Conservation (phyloP, 2,329 filamentous ascomycete species). For the Colletotrichum navitas region DNA sequence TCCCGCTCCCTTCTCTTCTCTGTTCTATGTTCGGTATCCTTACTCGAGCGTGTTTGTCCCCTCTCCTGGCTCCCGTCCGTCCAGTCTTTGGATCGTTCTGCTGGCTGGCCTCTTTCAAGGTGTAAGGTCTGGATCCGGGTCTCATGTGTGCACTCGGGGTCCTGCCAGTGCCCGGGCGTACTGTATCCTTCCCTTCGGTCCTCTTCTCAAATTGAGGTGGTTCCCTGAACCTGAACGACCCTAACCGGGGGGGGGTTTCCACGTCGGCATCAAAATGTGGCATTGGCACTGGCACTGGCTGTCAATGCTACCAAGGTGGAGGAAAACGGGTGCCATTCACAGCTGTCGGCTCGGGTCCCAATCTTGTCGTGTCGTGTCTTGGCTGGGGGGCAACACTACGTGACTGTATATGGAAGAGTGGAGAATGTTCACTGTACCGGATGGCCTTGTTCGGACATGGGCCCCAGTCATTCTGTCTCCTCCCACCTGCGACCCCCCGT, state of each 20-base stretch:
- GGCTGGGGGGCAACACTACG: conserved; percentile 4
- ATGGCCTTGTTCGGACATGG: conserved; percentile 29
- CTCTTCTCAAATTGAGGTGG: conserved; percentile 27
- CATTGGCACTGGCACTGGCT: conserved; percentile 12
- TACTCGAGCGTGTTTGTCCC: not conserved
- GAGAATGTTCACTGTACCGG: conserved; percentile 22
- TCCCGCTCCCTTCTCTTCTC: conserved; percentile 9
- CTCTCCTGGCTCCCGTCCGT: not conserved
- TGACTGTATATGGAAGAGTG: conserved; percentile 10
- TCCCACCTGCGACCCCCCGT: conserved; percentile 21
- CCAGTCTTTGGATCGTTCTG: conserved; percentile 5
- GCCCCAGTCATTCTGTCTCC: conserved; percentile 23
- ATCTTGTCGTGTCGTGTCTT: conserved; percentile 30
- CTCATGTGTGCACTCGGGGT: conserved; percentile 20
- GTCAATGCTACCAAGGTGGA: conserved; percentile 3
- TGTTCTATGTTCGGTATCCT: not conserved
- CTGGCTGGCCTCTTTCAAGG: not conserved
- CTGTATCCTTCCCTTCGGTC: conserved; percentile 14
- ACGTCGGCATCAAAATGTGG: conserved; percentile 20
- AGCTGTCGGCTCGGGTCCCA: conserved; percentile 27
- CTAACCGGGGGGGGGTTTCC: conserved; percentile 18
- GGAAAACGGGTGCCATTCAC: not conserved
- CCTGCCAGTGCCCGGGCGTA: conserved; percentile 23
- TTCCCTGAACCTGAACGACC: conserved; percentile 36
- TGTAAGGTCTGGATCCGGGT: not conserved